Evolutionary conservation across 495 filamentous ascomycete genomes (phyloP).

Genomic region (Aspergillus incahuasiensis): DNA sequence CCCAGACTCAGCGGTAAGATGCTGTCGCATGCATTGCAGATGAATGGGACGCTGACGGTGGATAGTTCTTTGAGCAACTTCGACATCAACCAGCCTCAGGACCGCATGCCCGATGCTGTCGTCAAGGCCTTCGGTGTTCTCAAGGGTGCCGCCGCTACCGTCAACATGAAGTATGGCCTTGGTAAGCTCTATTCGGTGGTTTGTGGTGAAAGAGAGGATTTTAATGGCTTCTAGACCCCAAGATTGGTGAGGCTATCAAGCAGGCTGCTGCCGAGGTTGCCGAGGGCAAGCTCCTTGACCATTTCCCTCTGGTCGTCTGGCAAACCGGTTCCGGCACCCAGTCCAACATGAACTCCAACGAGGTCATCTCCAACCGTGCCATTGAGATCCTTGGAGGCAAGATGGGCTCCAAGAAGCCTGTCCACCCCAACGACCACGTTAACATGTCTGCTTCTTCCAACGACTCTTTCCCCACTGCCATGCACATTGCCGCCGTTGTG

Average conservation of each 20-base stretch:
- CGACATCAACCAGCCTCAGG: conserved; percentile 97
- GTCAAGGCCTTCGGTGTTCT: conserved; percentile 93
- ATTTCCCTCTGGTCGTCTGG: conserved; percentile 99
- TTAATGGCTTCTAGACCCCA: conserved; percentile 56
- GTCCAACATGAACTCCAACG: conserved; percentile 99
- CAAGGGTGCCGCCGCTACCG: conserved; percentile 92
- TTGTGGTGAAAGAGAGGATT: conserved; percentile 4
- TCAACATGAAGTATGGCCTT: conserved; percentile 93
- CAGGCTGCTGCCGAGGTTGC: conserved; percentile 93
- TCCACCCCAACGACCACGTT: conserved; percentile 98
- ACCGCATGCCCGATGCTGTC: conserved; percentile 94
- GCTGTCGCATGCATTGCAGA: conserved; percentile 14
- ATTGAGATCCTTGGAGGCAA: conserved; percentile 95
- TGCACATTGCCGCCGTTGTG: conserved; percentile 97
- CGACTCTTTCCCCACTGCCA: conserved; percentile 98
- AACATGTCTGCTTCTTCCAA: conserved; percentile 99
- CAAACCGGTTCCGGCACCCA: conserved; percentile 98
- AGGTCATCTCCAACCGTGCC: conserved; percentile 98
- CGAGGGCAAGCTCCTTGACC: conserved; percentile 87
- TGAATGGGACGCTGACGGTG: no score
- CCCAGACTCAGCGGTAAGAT: conserved; percentile 82
- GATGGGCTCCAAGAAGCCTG: conserved; percentile 95
- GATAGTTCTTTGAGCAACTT: conserved; percentile 85
- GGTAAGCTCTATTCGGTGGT: conserved; percentile 50
- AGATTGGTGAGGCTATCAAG: conserved; percentile 88